phyloP scores from a whole-genome alignment of 352 stramenopile species.

The Pythium coloratum region DNA sequence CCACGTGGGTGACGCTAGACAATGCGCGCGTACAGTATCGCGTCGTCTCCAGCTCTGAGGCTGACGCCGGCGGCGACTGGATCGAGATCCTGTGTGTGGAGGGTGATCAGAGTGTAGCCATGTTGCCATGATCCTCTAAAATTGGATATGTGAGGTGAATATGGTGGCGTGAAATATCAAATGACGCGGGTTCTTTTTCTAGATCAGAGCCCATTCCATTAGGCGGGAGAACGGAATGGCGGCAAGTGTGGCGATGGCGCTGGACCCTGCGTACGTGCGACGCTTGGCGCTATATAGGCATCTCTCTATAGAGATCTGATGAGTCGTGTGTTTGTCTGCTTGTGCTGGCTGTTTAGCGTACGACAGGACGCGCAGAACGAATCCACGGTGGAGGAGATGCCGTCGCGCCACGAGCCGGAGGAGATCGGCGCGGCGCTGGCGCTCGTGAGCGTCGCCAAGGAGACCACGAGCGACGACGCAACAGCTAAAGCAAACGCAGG shows the following conservation, averaged over 20 bases:
- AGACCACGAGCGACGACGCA: neutral
- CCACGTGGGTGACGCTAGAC: slow-evolving; percentile 58
- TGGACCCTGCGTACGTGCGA: slow-evolving; percentile 24
- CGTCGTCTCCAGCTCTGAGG: slow-evolving; percentile 14
- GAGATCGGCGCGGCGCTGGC: slow-evolving; percentile 2
- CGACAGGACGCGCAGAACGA: slow-evolving; percentile 1
- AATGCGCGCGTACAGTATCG: slow-evolving; percentile 53
- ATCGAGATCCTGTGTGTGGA: slow-evolving; percentile 35
- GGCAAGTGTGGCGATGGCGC: slow-evolving; percentile 29
- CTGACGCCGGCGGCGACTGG: neutral
- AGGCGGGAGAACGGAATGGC: slow-evolving; percentile 24
- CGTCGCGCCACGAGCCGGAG: neutral
- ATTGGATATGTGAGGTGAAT: neutral
- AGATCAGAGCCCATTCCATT: neutral
- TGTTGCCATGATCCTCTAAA: neutral
- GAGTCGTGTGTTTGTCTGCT: neutral
- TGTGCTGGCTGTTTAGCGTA: neutral
- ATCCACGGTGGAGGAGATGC: neutral
- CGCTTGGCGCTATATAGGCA: neutral
- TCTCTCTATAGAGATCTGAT: neutral
- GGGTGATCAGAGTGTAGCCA: slow-evolving; percentile 18
- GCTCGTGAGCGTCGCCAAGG: slow-evolving; percentile 4
- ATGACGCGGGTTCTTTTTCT: neutral
- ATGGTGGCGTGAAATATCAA: neutral
- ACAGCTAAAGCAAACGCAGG: too few species aligned